Evolutionary conservation across 495 filamentous ascomycete genomes (phyloP).

Genomic region (Barbatosphaeria neglecta): DNA sequence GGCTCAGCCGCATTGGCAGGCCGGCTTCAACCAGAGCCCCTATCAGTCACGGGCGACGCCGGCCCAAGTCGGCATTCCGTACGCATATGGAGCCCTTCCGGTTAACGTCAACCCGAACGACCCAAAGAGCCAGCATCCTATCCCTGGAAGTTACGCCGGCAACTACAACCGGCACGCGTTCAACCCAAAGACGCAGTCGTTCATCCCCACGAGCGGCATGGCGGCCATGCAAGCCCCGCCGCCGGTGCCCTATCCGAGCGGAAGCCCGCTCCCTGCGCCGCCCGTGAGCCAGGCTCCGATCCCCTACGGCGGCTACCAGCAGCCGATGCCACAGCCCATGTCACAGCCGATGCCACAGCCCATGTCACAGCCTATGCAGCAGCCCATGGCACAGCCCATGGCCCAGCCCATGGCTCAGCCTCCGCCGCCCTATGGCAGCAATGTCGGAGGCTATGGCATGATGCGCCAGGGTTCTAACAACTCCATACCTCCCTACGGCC

Average conservation of each 20-base stretch:
- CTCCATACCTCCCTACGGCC: constrained; percentile 36
- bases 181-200: constrained; percentile 86
- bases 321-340: constrained; percentile 8
- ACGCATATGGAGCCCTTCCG: constrained; percentile 68
- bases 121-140: constrained; percentile 58
- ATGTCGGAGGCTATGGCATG: constrained; percentile 36
- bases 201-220: constrained; percentile 54
- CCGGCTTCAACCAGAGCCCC: constrained; percentile 17
- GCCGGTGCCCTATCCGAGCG: constrained; percentile 17
- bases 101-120: constrained; percentile 53
- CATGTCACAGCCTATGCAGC: constrained; percentile 13
- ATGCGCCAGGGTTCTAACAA: constrained; percentile 41
- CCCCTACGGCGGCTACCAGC: constrained; percentile 28
- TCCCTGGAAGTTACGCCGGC: constrained; percentile 77
- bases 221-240: constrained; percentile 25
- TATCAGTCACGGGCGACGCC: constrained; percentile 22
- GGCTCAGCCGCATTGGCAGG: constrained; percentile 23
- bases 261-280: constrained; percentile 28
- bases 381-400: constrained; percentile 18
- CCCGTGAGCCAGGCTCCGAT: constrained; percentile 33
- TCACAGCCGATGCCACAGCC: constrained; percentile 14
- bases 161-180: constrained; percentile 76
- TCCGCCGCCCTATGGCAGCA: constrained; percentile 22
- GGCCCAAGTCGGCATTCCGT: constrained; percentile 37
- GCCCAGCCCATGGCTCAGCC: constrained; percentile 6